A percentile compares a stretch with the other conserved stretches of the same genome.
These are phyloP conservation scores for Volvariella surrecta DNA, from an alignment of 1,284 basidiomycete genomes.

Conservation along the genomic window DNA sequence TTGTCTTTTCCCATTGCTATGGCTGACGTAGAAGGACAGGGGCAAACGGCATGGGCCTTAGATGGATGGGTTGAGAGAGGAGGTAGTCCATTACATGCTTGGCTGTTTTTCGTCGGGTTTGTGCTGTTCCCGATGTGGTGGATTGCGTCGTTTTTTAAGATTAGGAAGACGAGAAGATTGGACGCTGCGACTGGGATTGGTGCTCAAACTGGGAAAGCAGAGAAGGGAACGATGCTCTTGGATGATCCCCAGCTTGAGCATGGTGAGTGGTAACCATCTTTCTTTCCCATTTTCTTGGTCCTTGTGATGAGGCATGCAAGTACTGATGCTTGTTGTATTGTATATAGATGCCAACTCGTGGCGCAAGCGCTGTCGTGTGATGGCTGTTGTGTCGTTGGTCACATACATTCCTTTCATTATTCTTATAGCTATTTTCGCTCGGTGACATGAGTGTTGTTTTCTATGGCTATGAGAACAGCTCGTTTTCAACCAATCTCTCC, in stretches of 20 bases:
- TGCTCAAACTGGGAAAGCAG: slow-evolving; percentile 44
- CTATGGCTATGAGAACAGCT: not conserved
- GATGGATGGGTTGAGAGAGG: slow-evolving; percentile 43
- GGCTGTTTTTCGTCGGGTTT: slow-evolving; percentile 71
- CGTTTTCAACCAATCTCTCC: too few relatives aligned
- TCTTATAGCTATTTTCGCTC: slow-evolving; percentile 58
- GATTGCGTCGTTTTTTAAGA: slow-evolving; percentile 51
- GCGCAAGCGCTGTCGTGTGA: slow-evolving; percentile 65
- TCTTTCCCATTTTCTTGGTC: not conserved
- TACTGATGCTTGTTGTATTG: slow-evolving; percentile 6
- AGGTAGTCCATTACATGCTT: slow-evolving; percentile 61
- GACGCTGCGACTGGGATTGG: slow-evolving; percentile 25
- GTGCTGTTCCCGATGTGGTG: slow-evolving; percentile 73
- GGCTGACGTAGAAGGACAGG: slow-evolving; percentile 1
- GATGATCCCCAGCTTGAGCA: slow-evolving; percentile 74
- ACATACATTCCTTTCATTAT: slow-evolving; percentile 76
- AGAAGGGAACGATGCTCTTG: slow-evolving; percentile 56
- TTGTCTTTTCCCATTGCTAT: slow-evolving; percentile 31
- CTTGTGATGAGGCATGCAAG: slow-evolving; percentile 1
- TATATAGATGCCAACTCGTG: slow-evolving; percentile 56
- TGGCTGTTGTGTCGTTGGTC: slow-evolving; percentile 54
- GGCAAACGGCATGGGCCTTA: slow-evolving; percentile 18
- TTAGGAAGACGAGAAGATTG: slow-evolving; percentile 47
- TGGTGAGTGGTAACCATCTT: slow-evolving; percentile 34
- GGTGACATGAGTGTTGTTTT: slow-evolving; percentile 9